Percentiles rank a stretch among this genome's conserved stretches.
Conservation (phyloP, 2,329 filamentous ascomycete species). For the Cladosporium sp. region DNA sequence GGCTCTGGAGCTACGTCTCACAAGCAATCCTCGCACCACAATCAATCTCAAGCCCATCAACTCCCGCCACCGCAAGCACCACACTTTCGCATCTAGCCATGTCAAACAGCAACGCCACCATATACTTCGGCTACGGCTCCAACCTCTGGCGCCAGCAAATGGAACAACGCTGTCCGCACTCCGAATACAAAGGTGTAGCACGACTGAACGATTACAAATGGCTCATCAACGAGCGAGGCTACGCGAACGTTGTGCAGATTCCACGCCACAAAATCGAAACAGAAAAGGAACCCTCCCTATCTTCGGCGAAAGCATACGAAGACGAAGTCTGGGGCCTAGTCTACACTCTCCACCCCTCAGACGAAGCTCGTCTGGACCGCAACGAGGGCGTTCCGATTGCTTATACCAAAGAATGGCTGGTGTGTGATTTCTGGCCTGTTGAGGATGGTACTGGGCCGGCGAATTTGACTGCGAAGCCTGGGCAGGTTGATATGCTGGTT, state of each 20-base stretch:
- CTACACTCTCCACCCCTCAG: conserved; percentile 52
- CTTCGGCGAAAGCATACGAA: conserved; percentile 21
- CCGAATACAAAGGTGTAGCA: conserved; percentile 58
- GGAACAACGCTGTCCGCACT: conserved; percentile 58
- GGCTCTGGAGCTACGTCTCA: conserved; percentile 11
- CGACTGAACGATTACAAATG: conserved; percentile 59
- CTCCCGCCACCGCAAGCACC: not conserved
- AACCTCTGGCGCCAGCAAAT: conserved; percentile 70
- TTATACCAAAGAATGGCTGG: conserved; percentile 58
- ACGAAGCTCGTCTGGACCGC: conserved; percentile 55
- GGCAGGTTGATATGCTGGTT: conserved; percentile 49
- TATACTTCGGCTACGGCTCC: conserved; percentile 72
- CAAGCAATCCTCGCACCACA: conserved; percentile 10
- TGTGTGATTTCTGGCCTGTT: conserved; percentile 46
- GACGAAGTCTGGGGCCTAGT: conserved; percentile 59
- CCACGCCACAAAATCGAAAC: not conserved
- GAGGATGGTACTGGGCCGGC: conserved; percentile 24
- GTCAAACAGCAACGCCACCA: conserved; percentile 28
- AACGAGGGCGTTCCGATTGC: conserved; percentile 64
- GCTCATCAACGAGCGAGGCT: conserved; percentile 67
- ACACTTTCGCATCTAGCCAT: not conserved
- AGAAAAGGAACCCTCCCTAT: not conserved
- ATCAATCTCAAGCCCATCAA: not conserved
- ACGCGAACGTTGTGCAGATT: conserved; percentile 62
- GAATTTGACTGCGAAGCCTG: conserved; percentile 27